Conservation (phyloP, 1,139 yeast genomes). For the Scheffersomyces cryptocercus region DNA sequence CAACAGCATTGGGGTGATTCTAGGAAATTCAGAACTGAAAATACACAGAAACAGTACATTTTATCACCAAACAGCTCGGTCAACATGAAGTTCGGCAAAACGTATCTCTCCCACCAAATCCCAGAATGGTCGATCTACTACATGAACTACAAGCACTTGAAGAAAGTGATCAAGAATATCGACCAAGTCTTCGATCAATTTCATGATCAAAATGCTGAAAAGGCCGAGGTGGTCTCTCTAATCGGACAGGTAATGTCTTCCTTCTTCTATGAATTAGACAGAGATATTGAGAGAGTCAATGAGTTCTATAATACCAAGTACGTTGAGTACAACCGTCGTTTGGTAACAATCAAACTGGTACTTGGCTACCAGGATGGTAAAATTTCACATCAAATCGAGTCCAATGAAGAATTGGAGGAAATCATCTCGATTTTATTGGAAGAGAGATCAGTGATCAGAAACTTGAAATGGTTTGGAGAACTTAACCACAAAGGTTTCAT, state of each 20-base stretch:
- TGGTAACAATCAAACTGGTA: conserved; percentile 47
- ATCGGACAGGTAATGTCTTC: conserved; percentile 48
- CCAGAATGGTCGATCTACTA: conserved; percentile 89
- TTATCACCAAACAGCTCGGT: background rate
- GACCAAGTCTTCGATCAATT: conserved; percentile 38
- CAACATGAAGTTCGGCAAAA: conserved; percentile 83
- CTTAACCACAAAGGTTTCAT: conserved; percentile 87
- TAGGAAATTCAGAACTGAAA: no score
- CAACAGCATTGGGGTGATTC: no score
- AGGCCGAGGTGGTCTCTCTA: conserved; percentile 16
- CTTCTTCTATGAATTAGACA: conserved; percentile 77
- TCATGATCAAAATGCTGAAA: conserved; percentile 15
- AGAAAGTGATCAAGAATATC: conserved; percentile 67
- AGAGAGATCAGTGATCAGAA: conserved; percentile 73
- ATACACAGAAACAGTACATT: no score
- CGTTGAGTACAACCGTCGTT: conserved; percentile 70
- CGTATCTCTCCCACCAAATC: conserved; percentile 77
- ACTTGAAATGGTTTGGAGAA: conserved; percentile 92
- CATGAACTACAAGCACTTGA: conserved; percentile 82
- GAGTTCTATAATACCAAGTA: conserved; percentile 73
- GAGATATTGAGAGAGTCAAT: conserved; percentile 81
- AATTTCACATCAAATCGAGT: conserved; percentile 35
- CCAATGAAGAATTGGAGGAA: conserved; percentile 74
- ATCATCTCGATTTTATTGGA: conserved; percentile 74
- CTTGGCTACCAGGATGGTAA: conserved; percentile 29